Percentiles rank a stretch among this genome's conserved stretches.
Evolutionary conservation across 176 grass and related monocot genomes (phyloP).

Genomic region (Thinopyrum elongatum): DNA sequence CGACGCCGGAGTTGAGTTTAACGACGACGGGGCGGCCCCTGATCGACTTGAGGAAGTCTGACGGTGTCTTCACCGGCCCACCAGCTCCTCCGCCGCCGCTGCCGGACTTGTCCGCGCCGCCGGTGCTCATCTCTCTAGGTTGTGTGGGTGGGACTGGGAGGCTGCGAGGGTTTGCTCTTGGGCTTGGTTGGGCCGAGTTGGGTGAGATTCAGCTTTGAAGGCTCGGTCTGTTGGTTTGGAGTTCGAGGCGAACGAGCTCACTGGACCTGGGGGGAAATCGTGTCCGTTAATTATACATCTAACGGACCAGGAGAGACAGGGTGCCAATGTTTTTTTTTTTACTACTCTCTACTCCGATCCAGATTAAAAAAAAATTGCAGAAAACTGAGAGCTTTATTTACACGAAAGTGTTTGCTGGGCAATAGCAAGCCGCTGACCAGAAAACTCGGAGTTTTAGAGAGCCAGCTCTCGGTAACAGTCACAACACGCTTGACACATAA

Average conservation of each 20-base stretch:
- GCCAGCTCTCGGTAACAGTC: too few species aligned
- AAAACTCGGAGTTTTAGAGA: too few species aligned
- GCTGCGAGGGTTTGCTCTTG: background rate
- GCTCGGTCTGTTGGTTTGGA: background rate
- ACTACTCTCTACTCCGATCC: too few species aligned
- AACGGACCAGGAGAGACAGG: too few species aligned
- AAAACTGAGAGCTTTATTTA: too few species aligned
- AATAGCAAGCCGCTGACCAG: too few species aligned
- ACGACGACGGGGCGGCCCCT: slow-evolving; percentile 90
- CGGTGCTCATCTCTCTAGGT: slow-evolving; percentile 56
- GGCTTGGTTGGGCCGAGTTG: slow-evolving; percentile 3
- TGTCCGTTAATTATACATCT: background rate
- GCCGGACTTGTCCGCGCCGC: slow-evolving; percentile 50
- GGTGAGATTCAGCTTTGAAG: background rate
- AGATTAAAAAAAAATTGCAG: too few species aligned
- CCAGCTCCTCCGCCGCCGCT: slow-evolving; percentile 30
- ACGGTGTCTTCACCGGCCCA: slow-evolving; percentile 74
- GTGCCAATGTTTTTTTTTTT: too few species aligned
- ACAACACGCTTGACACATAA: too few species aligned
- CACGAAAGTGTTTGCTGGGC: too few species aligned
- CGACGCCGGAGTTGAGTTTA: slow-evolving; percentile 95
- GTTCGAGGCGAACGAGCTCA: background rate
- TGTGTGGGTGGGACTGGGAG: background rate
- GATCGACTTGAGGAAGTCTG: slow-evolving; percentile 98
- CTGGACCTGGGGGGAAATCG: background rate